These are phyloP conservation scores for Phytopythium montanum DNA, from an alignment of 352 stramenopile species.

Conservation along the genomic window DNA sequence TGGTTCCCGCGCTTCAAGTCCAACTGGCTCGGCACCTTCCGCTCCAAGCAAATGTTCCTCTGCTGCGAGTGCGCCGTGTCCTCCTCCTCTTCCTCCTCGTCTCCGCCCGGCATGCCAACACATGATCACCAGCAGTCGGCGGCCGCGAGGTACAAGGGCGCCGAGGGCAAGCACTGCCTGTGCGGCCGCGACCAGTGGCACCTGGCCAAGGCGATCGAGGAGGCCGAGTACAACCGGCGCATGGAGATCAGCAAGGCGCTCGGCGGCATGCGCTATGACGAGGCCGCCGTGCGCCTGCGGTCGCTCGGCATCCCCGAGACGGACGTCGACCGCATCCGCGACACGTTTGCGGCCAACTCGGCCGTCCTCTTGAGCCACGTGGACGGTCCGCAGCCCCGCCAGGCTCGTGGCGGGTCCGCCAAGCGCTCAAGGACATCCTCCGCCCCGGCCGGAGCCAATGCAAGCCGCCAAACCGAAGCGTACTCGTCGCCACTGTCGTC, in stretches of 20 bases:
- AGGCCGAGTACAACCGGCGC: conserved; percentile 78
- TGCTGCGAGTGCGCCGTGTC: conserved; percentile 79
- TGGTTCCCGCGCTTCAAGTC: conserved; percentile 89
- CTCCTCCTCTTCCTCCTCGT: conserved; percentile 4
- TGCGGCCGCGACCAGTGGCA: conserved; percentile 84
- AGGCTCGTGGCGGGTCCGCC: background rate
- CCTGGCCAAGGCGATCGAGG: conserved; percentile 75
- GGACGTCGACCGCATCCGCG: conserved; percentile 43
- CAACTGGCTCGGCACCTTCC: conserved; percentile 84
- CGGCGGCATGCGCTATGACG: conserved; percentile 79
- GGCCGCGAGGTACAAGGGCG: conserved; percentile 63
- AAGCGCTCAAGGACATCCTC: background rate
- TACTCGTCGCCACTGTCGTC: conserved; percentile 2
- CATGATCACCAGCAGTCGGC: conserved; percentile 9
- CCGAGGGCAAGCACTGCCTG: conserved; percentile 77
- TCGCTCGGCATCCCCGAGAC: conserved; percentile 55
- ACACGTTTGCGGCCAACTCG: background rate
- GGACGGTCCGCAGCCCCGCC: background rate
- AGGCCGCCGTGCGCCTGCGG: conserved; percentile 60
- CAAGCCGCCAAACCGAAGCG: background rate
- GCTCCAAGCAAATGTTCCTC: conserved; percentile 84
- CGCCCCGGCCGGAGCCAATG: background rate
- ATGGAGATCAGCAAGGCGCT: conserved; percentile 84
- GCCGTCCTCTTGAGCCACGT: background rate
- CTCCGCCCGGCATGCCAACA: too few relatives aligned